Conservation (phyloP, 257 asterid species). For the Cruciata laevipes region DNA sequence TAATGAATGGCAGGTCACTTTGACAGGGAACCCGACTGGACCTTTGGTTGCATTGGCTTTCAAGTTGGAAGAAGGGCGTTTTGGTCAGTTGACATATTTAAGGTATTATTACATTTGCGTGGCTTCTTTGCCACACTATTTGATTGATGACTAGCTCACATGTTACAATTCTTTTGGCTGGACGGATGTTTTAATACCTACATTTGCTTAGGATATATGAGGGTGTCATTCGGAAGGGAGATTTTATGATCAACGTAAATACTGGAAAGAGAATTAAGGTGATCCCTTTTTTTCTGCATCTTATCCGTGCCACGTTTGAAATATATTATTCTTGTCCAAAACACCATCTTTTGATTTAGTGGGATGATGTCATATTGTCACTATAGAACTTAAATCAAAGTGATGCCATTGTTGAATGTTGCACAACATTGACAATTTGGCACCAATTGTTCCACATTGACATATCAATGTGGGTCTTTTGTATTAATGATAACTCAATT, state of each 20-base stretch:
- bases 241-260: constrained; percentile 71
- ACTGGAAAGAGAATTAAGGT: constrained; percentile 97
- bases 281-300: not conserved
- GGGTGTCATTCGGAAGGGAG: constrained; percentile 94
- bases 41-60: constrained; percentile 98
- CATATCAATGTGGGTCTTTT: too few relatives aligned
- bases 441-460: not conserved
- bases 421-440: not conserved
- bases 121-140: not conserved
- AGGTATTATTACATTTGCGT: constrained; percentile 36
- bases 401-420: not conserved
- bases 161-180: constrained; percentile 3
- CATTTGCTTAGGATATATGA: constrained; percentile 65
- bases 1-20: constrained; percentile 46
- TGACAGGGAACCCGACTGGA: constrained; percentile 83
- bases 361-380: not conserved
- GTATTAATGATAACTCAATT: not conserved
- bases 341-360: not conserved
- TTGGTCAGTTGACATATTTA: constrained; percentile 89
- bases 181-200: constrained; percentile 8
- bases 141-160: not conserved
- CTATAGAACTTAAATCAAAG: not conserved
- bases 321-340: not conserved
- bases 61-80: constrained; percentile 92
- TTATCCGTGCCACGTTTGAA: not conserved